These are phyloP conservation scores for Penicillium steckii DNA, from an alignment of 495 filamentous ascomycete species.

Conservation along the genomic window DNA sequence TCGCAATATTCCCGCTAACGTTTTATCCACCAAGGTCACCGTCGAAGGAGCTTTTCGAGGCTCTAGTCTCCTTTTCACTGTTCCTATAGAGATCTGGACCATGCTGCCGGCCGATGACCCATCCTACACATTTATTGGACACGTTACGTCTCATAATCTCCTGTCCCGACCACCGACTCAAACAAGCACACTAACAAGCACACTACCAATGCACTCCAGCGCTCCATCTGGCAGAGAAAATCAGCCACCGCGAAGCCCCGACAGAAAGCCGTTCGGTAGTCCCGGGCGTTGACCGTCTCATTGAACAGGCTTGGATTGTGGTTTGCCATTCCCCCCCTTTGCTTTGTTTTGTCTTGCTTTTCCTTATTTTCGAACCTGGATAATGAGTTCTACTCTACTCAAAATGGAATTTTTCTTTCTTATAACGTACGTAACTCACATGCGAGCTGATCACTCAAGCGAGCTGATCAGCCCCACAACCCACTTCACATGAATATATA, in stretches of 20 bases:
- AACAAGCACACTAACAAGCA: not conserved
- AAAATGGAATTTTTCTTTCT: not conserved
- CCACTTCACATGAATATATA: too few species aligned
- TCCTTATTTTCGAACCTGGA: not conserved
- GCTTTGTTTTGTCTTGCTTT: not conserved
- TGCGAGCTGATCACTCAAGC: too few species aligned
- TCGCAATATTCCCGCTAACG: not conserved
- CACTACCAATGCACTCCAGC: not conserved
- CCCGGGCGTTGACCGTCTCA: not conserved
- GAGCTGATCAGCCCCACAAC: too few species aligned
- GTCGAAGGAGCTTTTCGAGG: conserved; percentile 5
- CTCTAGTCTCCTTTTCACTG: conserved; percentile 4
- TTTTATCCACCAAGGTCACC: conserved; percentile 4
- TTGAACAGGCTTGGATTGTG: not conserved
- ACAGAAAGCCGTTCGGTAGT: not conserved
- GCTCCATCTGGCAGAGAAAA: not conserved
- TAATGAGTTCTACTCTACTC: not conserved
- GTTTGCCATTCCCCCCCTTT: not conserved
- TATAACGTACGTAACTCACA: too few species aligned
- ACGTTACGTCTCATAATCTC: not conserved
- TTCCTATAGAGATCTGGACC: conserved; percentile 1
- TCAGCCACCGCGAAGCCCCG: not conserved
- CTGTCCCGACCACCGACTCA: not conserved
- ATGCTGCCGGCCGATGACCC: conserved; percentile 1
- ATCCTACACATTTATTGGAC: conserved; percentile 4